Evolutionary conservation across 192 early-diverging fungal species (phyloP).

Genomic region (Allomyces javanicus): DNA sequence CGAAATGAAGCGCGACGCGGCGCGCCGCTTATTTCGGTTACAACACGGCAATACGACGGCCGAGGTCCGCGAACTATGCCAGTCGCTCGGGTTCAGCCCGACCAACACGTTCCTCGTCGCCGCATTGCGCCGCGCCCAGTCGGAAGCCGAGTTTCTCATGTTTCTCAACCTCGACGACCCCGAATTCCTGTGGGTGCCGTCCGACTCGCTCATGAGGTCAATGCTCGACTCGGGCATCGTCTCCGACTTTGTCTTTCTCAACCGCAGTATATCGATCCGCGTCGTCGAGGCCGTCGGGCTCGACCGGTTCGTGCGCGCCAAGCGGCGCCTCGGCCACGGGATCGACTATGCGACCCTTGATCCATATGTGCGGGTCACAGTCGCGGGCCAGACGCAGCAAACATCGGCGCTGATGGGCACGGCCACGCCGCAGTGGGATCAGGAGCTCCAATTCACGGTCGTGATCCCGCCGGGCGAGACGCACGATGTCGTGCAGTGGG

Average conservation of each 20-base stretch:
- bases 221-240: background rate
- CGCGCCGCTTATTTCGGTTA: background rate
- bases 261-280: background rate
- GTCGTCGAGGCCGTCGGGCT: background rate
- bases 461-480: slow-evolving; percentile 21
- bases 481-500: slow-evolving; percentile 21
- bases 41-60: background rate
- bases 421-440: slow-evolving; percentile 14
- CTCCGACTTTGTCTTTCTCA: background rate
- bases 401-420: slow-evolving; percentile 12
- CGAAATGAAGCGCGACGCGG: background rate
- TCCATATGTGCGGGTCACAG: slow-evolving; percentile 8
- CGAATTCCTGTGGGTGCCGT: background rate
- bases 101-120: background rate
- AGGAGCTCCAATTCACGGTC: slow-evolving; percentile 14
- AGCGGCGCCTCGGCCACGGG: slow-evolving; percentile 8
- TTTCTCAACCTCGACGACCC: background rate
- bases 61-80: background rate
- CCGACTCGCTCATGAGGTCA: background rate
- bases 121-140: background rate
- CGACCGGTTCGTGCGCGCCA: slow-evolving; percentile 4
- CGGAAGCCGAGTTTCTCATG: background rate
- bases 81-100: background rate
- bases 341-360: slow-evolving; percentile 12
- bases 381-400: slow-evolving; percentile 1